Base-by-base conservation (phyloP, 2,329 filamentous ascomycete genomes). In the Chalara sp. region DNA sequence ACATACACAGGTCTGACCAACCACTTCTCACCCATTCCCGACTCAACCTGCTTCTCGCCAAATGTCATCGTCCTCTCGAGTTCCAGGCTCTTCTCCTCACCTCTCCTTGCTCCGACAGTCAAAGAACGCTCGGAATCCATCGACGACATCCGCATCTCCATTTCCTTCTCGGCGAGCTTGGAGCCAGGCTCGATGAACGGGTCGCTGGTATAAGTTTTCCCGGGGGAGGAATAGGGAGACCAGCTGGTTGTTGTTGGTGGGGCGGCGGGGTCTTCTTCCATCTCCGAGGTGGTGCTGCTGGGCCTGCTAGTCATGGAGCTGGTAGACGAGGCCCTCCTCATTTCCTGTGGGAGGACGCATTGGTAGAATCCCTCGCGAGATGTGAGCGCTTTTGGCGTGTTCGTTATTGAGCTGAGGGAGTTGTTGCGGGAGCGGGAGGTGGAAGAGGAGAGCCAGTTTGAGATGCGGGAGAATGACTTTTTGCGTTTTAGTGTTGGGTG, bases 381-480 rank as follows among this genome's bases (percentile, higher is more conserved):
- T 41, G 69, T 77, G 42, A 81, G 65, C 7, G 79, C 76, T 40
- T 67, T 73, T 2, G 79, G 79, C 5, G 65, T 66, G 56, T 81
- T 83, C 44, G 79, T 83, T 30, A 81, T 65, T 3, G 74, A 74
- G 53, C 78, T 73, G 32, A 75, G 59, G 51, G 71, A 73, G 47
- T 72, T 63, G 47, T 72, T 69, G 13, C 65, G 66, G 32, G 62
- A 65, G 48, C 66, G 64, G 51, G 70, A 52, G 63, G 44, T 65
- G 59, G 49, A 11, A 8, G 62, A 75, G 57, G 77, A 79, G 30
- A 84, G 69, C 79, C 80, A 84, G 57, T 65, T 74, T 3, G 80
- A 83, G 6, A 84, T 77, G 12, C 75, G 72, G 7, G 79, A 80
- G 61, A 85, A 84, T 0, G 80, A 83, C 61, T 84, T 84, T 71